Base-by-base conservation (phyloP, 164 flowering plant genomes). In the Vitis labrusca region DNA sequence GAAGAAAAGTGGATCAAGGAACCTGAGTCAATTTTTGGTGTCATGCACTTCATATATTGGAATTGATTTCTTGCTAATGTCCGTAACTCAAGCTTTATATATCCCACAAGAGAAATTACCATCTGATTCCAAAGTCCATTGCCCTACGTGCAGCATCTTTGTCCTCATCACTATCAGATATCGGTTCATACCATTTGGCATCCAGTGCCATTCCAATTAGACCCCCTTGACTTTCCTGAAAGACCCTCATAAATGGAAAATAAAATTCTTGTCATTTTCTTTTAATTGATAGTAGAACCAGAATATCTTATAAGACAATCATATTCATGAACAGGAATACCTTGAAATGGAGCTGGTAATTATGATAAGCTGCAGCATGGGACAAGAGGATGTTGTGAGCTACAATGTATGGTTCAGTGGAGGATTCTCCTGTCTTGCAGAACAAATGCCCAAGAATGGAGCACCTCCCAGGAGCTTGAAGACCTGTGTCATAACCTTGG, bases 381-480 rank as follows among this genome's bases (percentile, higher is more conserved):
- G 99, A 78, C 71, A 86, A 74, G 54, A 94, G 88, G 44, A 89
- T 82, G 74, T 91, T 88, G 76, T 92, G 97, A 62, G 96, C 96
- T 27, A 88, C 99, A 11, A 85, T 70, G 67, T 92, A 94, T 13
- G 97, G 99, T 67, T 94, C 99, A 30, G 64, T 70, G 8, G 90
- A 80, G n/a, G 99, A 92, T 60, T 90, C 82, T 58, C 97, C 97
- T n/a, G 8, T 75, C 71, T 78, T 87, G 56, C 98, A 94, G 61
- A 91, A 59, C 47, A 89, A 4, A 69, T 84, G 92, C n/a, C 84
- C 86, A 0, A 89, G 69, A 76, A 89, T 72, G 2, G 97, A 92
- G 63, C 97, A 94, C 71, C 97, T 84, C 56, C 97, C 97, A 0
- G 97, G 99, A 56, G 99, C 95, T 78, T 94, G 92, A 66, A 92